Percentiles rank a stretch among this genome's conserved stretches.
phyloP scores from a whole-genome alignment of 1,284 basidiomycete species.

The Pseudozyma hubeiensis region DNA sequence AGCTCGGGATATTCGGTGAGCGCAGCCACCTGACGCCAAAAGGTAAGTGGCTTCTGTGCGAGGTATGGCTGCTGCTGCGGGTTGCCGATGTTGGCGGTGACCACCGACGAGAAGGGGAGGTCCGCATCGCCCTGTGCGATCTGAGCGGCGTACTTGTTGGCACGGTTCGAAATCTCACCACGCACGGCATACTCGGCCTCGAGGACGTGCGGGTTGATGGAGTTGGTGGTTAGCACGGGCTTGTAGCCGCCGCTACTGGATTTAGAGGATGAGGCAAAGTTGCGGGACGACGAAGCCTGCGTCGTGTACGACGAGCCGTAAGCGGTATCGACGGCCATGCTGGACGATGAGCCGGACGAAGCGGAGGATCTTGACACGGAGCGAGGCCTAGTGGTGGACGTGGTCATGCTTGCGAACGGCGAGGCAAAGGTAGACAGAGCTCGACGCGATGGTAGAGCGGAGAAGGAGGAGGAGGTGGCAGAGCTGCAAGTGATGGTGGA shows the following conservation, averaged over 20 bases:
- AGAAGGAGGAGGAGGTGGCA: slow-evolving; percentile 1
- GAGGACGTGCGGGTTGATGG: slow-evolving; percentile 81
- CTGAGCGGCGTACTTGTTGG: slow-evolving; percentile 77
- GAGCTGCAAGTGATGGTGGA: slow-evolving; percentile 5
- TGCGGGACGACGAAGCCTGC: slow-evolving; percentile 32
- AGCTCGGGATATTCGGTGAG: slow-evolving; percentile 92
- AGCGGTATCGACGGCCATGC: slow-evolving; percentile 22
- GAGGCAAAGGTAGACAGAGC: slow-evolving; percentile 12
- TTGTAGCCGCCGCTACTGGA: slow-evolving; percentile 69
- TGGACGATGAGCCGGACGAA: slow-evolving; percentile 35
- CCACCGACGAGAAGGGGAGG: slow-evolving; percentile 88
- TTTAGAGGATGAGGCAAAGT: slow-evolving; percentile 44
- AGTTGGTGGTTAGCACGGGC: slow-evolving; percentile 61
- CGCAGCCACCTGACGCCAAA: slow-evolving; percentile 89
- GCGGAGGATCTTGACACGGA: slow-evolving; percentile 28
- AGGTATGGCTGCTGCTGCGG: slow-evolving; percentile 90
- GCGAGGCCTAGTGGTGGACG: slow-evolving; percentile 14
- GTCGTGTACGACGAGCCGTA: slow-evolving; percentile 45
- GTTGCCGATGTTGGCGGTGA: slow-evolving; percentile 97
- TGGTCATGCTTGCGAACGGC: slow-evolving; percentile 18
- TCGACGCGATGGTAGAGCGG: slow-evolving; percentile 14
- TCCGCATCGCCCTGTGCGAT: slow-evolving; percentile 70
- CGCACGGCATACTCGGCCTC: slow-evolving; percentile 96
- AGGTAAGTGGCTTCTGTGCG: slow-evolving; percentile 92
- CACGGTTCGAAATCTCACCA: slow-evolving; percentile 91